These are phyloP conservation scores for Amaranthus cruentus DNA, from an alignment of 148 eudicot genomes.

Conservation along the genomic window DNA sequence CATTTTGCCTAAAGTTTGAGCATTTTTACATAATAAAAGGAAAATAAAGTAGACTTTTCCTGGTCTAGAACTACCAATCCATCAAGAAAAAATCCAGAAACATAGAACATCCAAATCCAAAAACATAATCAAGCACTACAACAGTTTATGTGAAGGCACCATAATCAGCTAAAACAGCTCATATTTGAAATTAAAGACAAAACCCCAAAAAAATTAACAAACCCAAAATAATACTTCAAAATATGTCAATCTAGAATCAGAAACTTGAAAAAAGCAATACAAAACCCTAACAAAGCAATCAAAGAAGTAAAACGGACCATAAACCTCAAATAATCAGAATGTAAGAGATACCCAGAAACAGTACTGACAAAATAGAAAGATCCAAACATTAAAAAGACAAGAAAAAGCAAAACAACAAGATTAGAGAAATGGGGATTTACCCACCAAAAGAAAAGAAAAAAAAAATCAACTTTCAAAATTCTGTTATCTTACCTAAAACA, in stretches of 20 bases:
- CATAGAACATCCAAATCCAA: not conserved
- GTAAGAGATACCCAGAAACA: slow-evolving; percentile 11
- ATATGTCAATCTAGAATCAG: slow-evolving; percentile 7
- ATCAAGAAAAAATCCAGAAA: not conserved
- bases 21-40: too few relatives aligned
- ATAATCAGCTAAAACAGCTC: too few relatives aligned
- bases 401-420: not conserved
- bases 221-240: not conserved
- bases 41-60: not conserved
- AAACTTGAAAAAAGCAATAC: not conserved
- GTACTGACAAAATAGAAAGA: not conserved
- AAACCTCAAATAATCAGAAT: not conserved
- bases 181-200: too few relatives aligned
- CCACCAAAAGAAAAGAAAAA: not conserved
- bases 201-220: not conserved
- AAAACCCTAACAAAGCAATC: slow-evolving; percentile 21
- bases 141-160: too few relatives aligned
- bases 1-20: too few relatives aligned
- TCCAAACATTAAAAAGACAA: not conserved
- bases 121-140: too few relatives aligned
- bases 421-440: slow-evolving; percentile 11
- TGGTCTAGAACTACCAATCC: not conserved
- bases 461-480: not conserved
- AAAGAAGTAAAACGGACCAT: not conserved
- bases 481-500: too few relatives aligned